Base-by-base conservation (phyloP, 2,329 filamentous ascomycete species). In the Chalaropsis ovoidea region DNA sequence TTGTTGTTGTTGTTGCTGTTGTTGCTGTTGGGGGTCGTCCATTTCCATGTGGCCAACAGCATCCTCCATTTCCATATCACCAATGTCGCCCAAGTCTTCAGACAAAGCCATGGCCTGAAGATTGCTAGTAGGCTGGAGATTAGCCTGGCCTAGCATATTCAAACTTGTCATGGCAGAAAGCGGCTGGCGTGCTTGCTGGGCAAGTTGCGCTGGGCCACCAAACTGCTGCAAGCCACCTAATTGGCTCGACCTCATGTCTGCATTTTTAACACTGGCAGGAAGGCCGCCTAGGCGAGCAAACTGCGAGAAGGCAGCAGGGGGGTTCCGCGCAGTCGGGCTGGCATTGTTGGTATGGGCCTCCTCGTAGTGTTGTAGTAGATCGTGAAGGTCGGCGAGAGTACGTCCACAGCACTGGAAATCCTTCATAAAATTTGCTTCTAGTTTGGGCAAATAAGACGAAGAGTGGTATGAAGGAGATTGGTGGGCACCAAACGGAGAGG, bases 41-140 rank as follows among this genome's bases (percentile, higher is more conserved):
- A 85, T 77, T 66, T 87, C 84, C 81, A 86, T 82, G 63, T 80
- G 78, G 3, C 84, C 86, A 61, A 89, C 80, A 7, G 86, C 82
- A 71, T 96, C 91, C 72, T 97, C 93, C 87, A 97, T 89, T 72
- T 97, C 93, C 93, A 97, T 96, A 72, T 95, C 90, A 63, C 90
- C 91, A 39, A 95, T 84, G 19, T 89, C 85, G 72, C 95, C 92
- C 79, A 95, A 85, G 68, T 95, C 88, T 67, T 87, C 76, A 52
- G 68, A 64, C 42, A 69, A 52, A 56, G 65, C 63, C 64, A 67
- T 60, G 24, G 67, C 62, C 35, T 75, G 61, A 66, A 82, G 76
- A 65, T 77, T 76, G 7, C 75, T 75, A 66, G 79, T 72, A 69
- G 79, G 76, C 62, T 78, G 76, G 52, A 76, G 72, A 68, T 77